phyloP scores from a whole-genome alignment of 345 rosid genomes.

The Kandelia obovata region DNA sequence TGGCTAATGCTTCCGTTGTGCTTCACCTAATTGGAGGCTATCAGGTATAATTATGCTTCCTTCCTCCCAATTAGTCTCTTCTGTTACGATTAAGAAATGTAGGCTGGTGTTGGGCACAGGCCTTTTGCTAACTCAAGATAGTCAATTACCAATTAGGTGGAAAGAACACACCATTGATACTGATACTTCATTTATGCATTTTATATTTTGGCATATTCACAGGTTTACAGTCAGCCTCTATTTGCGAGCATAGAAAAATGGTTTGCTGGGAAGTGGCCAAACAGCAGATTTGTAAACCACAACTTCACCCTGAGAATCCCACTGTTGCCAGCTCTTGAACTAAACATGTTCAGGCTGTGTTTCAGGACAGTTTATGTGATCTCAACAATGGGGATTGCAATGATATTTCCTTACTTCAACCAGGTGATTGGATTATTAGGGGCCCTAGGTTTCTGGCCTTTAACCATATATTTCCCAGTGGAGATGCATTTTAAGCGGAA shows the following conservation, averaged over 20 bases:
- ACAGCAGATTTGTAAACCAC: constrained; percentile 30
- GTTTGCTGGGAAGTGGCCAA: constrained; percentile 40
- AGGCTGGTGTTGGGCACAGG: background rate
- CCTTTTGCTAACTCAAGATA: too few relatives aligned
- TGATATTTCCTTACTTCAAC: constrained; percentile 81
- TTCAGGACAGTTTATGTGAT: constrained; percentile 52
- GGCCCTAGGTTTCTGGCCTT: constrained; percentile 73
- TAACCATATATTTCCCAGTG: constrained; percentile 70
- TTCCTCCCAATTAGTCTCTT: too few relatives aligned
- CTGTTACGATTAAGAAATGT: too few relatives aligned
- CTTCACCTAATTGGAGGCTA: constrained; percentile 52
- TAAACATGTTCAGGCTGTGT: constrained; percentile 38
- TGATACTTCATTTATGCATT: too few relatives aligned
- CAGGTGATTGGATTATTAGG: constrained; percentile 71
- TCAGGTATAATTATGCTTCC: constrained; percentile 28
- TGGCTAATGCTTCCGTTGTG: constrained; percentile 47
- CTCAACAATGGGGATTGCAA: constrained; percentile 43
- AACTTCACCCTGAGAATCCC: constrained; percentile 36
- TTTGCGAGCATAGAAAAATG: constrained; percentile 44
- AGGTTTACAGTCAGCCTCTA: constrained; percentile 56
- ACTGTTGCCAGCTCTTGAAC: constrained; percentile 23
- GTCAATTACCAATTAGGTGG: too few relatives aligned
- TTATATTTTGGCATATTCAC: background rate
- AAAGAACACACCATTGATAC: too few relatives aligned
- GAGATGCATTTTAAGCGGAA: constrained; percentile 62